These are phyloP conservation scores for Xylaria sp. DNA, from an alignment of 2,329 filamentous ascomycete species.

Conservation along the genomic window DNA sequence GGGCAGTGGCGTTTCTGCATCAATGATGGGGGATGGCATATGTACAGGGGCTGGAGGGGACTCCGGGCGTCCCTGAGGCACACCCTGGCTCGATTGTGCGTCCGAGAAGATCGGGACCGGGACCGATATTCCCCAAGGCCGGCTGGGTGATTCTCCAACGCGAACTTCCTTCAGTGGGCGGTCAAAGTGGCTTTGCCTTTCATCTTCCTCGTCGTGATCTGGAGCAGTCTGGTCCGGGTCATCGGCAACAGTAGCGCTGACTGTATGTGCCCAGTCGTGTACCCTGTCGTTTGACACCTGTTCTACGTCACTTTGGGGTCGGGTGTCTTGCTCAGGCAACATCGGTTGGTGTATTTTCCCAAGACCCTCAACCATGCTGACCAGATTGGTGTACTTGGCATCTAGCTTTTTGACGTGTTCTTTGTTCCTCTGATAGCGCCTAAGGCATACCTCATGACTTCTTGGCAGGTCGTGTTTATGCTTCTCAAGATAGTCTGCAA, in stretches of 20 bases:
- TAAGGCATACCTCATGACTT: slow-evolving; percentile 91
- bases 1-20: slow-evolving; percentile 33
- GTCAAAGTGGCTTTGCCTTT: slow-evolving; percentile 78
- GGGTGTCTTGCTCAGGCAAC: slow-evolving; percentile 66
- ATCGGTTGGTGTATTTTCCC: slow-evolving; percentile 87
- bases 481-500: slow-evolving; percentile 90
- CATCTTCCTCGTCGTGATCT: slow-evolving; percentile 52
- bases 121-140: slow-evolving; percentile 56
- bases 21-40: slow-evolving; percentile 48
- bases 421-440: slow-evolving; percentile 86
- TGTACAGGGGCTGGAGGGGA: slow-evolving; percentile 64
- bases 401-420: slow-evolving; percentile 86
- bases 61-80: slow-evolving; percentile 49
- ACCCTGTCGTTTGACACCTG: slow-evolving; percentile 72
- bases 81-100: slow-evolving; percentile 41
- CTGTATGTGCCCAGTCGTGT: slow-evolving; percentile 82
- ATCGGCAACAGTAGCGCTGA: slow-evolving; percentile 57
- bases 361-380: slow-evolving; percentile 92
- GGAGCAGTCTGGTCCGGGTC: slow-evolving; percentile 48
- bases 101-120: slow-evolving; percentile 48
- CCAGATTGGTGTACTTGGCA: slow-evolving; percentile 90
- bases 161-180: slow-evolving; percentile 84
- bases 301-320: slow-evolving; percentile 52
- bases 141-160: slow-evolving; percentile 90
- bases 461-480: slow-evolving; percentile 95